These are phyloP conservation scores for Cylindricascospora bacillispora DNA, from an alignment of 1,139 yeast genomes.

Conservation along the genomic window DNA sequence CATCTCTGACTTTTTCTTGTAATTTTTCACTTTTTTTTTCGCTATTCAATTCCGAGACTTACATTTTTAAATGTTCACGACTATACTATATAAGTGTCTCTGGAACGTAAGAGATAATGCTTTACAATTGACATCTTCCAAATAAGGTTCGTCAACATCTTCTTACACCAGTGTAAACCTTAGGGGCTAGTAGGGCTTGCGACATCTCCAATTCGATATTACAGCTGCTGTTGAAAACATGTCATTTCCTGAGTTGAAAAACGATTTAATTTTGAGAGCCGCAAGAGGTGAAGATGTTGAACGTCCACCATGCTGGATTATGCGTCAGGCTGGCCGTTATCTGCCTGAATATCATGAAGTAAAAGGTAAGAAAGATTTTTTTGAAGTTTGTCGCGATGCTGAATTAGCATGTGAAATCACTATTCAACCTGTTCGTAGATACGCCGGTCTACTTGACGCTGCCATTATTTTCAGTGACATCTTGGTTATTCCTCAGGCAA, in stretches of 20 bases:
- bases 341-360: slow-evolving; percentile 86
- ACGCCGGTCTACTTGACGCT: slow-evolving; percentile 82
- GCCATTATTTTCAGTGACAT: slow-evolving; percentile 95
- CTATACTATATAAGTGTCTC: too few species aligned
- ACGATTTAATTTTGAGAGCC: slow-evolving; percentile 82
- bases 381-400: slow-evolving; percentile 86
- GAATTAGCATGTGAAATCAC: slow-evolving; percentile 90
- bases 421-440: slow-evolving; percentile 88
- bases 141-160: too few species aligned
- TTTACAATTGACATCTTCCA: too few species aligned
- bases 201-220: too few species aligned
- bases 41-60: too few species aligned
- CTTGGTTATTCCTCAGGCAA: slow-evolving; percentile 92
- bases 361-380: slow-evolving; percentile 78
- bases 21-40: too few species aligned
- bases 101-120: too few species aligned
- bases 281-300: slow-evolving; percentile 81
- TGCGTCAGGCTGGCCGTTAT: slow-evolving; percentile 52
- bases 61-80: too few species aligned
- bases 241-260: slow-evolving; percentile 66
- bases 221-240: too few species aligned
- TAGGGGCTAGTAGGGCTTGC: too few species aligned
- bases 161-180: too few species aligned
- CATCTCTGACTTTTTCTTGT: too few species aligned
- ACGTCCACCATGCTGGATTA: slow-evolving; percentile 97